Evolutionary conservation across 805 yeast genomes (phyloP), one percentile per base, ranked within the genome.

Genomic region (Brettanomyces naardenensis): DNA sequence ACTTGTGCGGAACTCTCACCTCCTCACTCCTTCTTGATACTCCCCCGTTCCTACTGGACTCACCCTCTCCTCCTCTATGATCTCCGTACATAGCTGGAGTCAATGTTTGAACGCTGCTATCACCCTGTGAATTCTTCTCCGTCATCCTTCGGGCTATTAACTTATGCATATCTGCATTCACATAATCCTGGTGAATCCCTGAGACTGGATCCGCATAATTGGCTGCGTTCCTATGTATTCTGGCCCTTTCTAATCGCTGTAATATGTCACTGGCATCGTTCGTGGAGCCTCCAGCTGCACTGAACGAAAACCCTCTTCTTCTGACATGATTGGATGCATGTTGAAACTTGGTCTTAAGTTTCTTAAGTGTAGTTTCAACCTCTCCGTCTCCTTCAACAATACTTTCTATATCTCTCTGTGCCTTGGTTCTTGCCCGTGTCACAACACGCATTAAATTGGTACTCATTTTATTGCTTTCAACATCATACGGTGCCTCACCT

Each of bases 241-340:
- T 62, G 5, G 68, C 67, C 11, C 54, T 54, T 6, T 54, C 48
- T 22, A 68, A 39, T 15, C 62, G 52, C 15, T 57, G 51, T 7
- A 47, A 44, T 27, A 67, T 49, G 18, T 61, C 66, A 13, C 46
- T 40, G 1, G 47, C 40, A 19, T 59, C 51, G n/a, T 9, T 7
- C n/a, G 44, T 42, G 10, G 58, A 51, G 22, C 60, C 61, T n/a
- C 54, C 49, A 19, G 56, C 56, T 39, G 52, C 49, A 14, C 26
- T 23, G 11, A 23, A 23, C 26, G 26, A 23, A 23, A 23, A 23
- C 7, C 11, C 10, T 11, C 26, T 7, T 23, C 26, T 23, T 11
- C 11, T 23, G 7, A 7, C 26, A 11, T 23, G 7, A n/a, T n/a
- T n/a, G n/a, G 27, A 18, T 11, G 19, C 30, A 5, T 19, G 23